Evolutionary conservation across 345 rosid genomes (phyloP), one percentile per base, ranked within the genome.

Genomic region (Citrus medica): DNA sequence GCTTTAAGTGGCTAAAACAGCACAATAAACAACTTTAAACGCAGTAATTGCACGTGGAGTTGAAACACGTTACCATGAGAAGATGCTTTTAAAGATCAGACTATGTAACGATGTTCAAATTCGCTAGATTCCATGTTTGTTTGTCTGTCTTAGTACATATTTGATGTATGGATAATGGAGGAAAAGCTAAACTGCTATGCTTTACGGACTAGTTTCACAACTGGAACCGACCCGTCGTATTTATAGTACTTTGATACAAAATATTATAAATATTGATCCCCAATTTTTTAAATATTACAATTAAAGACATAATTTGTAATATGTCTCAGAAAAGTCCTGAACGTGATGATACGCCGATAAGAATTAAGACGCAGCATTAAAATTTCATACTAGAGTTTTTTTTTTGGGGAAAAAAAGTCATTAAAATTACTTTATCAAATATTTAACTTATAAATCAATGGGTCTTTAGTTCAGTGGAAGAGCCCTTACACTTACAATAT

Each of bases 61-160:
- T 5, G 32, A 24, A 69, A 69, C 72, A 69, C 72, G 25, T 42
- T 69, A 42, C 33, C 33, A 35, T 37, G 30, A 37, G 48, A 55
- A 7, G 21, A 55, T 9, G 40, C 22, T 30, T 46, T 9, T 4
- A 16, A 51, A 40, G 48, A 76, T 81, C 71, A 86, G 60, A 76
- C 70, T 75, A 51, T 37, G 53, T 68, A 64, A 64, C 30, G 77
- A 42, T 42, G 73, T 69, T 86, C 87, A n/a, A 85, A 81, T 81
- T 88, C 89, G 73, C 78, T 67, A 74, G 89, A 79, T 83, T 88
- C 89, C 91, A 88, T 88, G 5, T 30, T 60, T 10, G 25, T 51
- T 32, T 48, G 6, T 21, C 74, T 28, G 17, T 28, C 6, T 55
- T 24, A 1, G 59, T 32, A 19, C 3, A n/a, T 21, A 19, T 21